Evolutionary conservation across 129 eudicot genomes (phyloP), one percentile per base, ranked within the genome.

Genomic region (Silybum marianum): DNA sequence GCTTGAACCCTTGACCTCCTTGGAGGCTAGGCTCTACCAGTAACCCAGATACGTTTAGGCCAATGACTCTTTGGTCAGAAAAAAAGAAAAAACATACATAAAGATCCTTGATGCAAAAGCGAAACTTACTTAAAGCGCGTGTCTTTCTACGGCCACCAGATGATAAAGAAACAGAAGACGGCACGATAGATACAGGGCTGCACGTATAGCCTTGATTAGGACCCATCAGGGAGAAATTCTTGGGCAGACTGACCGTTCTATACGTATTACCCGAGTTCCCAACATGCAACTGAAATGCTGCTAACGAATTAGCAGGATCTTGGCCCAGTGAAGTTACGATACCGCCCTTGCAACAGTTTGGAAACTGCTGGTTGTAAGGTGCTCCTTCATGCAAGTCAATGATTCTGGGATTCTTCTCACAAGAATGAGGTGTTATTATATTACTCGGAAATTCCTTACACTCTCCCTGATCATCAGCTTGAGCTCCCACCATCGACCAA

Each of bases 401-500:
- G 79, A 84, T 34, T 81, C 67, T 82, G 3, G 90, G 90, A 67
- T 67, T 78, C 79, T 82, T 78, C 24, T 78, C 83, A 75, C 90
- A 88, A 40, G 79, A 88, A 72, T 85, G 86, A 9, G 90, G 90
- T n/a, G n/a, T n/a, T n/a, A 28, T 1, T 21, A 80, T 85, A 42
- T 82, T 26, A 36, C 34, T 42, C 5, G 69, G 73, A 40, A 81
- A 88, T 11, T 85, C 84, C 62, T 84, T 84, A 82, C 88, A 88
- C 2, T 84, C 86, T 69, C 90, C 90, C 72, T 88, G 90, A 85
- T 88, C 88, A 11, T 54, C 85, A 11, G 86, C 82, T 71, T 88
- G 84, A 44, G 88, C 88, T 69, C 90, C 90, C 60, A 84, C 78
- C n/a, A 82, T 79, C 18, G 88, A 81, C 90, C 88, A 84, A 10